Evolutionary conservation across 495 filamentous ascomycete species (phyloP).

Genomic region (Trichoderma virens): DNA sequence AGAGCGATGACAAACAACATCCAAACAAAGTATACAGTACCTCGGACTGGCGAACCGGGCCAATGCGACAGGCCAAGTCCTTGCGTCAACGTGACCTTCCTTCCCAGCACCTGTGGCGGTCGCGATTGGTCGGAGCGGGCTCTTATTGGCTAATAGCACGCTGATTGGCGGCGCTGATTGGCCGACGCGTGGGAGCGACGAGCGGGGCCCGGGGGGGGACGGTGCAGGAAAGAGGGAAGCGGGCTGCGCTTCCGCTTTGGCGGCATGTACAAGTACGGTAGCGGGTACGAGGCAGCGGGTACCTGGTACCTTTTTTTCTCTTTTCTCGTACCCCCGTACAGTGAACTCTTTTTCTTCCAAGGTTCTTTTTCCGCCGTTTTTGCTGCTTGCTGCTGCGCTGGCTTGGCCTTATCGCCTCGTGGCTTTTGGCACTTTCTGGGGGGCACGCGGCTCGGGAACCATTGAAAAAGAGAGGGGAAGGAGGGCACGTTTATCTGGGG

Average conservation of each 20-base stretch:
- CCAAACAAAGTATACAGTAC: not conserved
- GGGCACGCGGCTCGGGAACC: not conserved
- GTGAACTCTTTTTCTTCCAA: no score
- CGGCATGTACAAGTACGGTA: no score
- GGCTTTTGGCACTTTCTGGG: not conserved
- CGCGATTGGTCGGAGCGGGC: not conserved
- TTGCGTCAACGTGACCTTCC: constrained; percentile 2
- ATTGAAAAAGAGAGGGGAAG: constrained; percentile 4
- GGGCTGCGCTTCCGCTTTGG: no score
- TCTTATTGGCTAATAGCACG: constrained; percentile 4
- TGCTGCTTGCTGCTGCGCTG: not conserved
- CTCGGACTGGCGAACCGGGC: not conserved
- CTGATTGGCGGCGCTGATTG: not conserved
- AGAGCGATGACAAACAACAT: not conserved
- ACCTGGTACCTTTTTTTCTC: no score
- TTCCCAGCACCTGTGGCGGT: not conserved
- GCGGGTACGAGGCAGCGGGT: no score
- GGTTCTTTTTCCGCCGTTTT: no score
- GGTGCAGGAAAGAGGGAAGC: not conserved
- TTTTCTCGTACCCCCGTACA: no score
- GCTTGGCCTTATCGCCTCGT: not conserved
- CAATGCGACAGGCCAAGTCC: not conserved
- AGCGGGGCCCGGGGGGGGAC: not conserved
- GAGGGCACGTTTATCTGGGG: not conserved
- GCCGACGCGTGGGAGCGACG: not conserved